phyloP scores from a whole-genome alignment of 768 basidiomycete genomes.

The Rubroboletus pulcherrimus region DNA sequence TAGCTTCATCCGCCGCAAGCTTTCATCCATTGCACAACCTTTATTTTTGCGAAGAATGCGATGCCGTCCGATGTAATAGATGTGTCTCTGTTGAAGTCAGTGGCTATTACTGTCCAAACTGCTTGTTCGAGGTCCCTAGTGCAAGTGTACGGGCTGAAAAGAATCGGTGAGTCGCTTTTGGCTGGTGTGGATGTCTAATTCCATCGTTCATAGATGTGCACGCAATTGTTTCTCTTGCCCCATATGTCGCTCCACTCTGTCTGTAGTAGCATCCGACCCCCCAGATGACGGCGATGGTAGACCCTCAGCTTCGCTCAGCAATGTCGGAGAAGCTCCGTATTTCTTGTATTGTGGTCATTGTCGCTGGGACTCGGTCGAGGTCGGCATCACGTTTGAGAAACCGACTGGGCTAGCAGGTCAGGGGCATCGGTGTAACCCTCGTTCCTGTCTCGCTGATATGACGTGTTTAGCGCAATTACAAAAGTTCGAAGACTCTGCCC shows the following conservation, averaged over 20 bases:
- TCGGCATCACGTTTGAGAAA: conserved; percentile 93
- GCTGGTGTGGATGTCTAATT: neutral
- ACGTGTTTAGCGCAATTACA: conserved; percentile 74
- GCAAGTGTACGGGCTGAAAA: conserved; percentile 98
- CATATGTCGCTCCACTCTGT: conserved; percentile 83
- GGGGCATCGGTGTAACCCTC: conserved; percentile 17
- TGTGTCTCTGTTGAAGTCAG: conserved; percentile 93
- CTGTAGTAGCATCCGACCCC: conserved; percentile 88
- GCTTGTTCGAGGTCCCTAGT: conserved; percentile 96
- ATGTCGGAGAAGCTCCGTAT: conserved; percentile 83
- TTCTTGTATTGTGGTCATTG: conserved; percentile 90
- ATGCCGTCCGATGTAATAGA: conserved; percentile 87
- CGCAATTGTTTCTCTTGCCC: conserved; percentile 98
- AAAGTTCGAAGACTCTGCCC: conserved; percentile 81
- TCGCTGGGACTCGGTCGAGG: conserved; percentile 90
- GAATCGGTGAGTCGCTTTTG: conserved; percentile 62
- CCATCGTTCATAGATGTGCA: conserved; percentile 67
- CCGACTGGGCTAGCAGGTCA: conserved; percentile 91
- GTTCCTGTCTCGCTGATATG: conserved; percentile 1
- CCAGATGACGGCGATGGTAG: conserved; percentile 56
- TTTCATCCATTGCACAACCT: conserved; percentile 83
- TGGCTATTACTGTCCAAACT: conserved; percentile 97
- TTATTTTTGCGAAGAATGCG: conserved; percentile 99
- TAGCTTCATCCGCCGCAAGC: conserved; percentile 72
- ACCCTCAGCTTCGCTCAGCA: conserved; percentile 48